Evolutionary conservation across 306 rosid genomes (phyloP), one percentile per base, ranked within the genome.

Genomic region (Sphenostylis stenocarpa): DNA sequence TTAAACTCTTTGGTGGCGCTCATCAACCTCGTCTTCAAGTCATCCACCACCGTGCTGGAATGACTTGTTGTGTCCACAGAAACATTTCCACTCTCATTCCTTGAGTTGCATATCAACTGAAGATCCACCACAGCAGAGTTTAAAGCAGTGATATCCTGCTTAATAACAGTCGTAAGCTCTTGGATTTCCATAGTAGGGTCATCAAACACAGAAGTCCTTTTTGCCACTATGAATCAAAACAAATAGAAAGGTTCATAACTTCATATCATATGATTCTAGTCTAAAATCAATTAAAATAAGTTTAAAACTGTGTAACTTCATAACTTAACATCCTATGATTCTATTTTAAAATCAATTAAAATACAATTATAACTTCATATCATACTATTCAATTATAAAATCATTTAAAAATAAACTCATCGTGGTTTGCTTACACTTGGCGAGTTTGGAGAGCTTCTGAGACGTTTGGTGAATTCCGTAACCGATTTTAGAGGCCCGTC

Each of bases 111-210:
- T 16, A 84, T 69, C 19, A 89, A 81, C 90, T 96, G 97, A 86
- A 96, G 96, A 84, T 92, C 97, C 29, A 96, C 96, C 36, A 96
- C 96, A 4, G 97, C 96, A 48, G 98, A 92, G 82, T 96, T 96
- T 75, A 96, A 82, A 4, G 99, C 93, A 43, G 96, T 92, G 70
- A 96, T 92, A 80, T 96, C 99, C 68, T 96, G 97, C 87, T 96
- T 96, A 26, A 96, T 92, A 34, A 92, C 91, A 48, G 90, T 80
- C 4, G 98, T 96, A 52, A 92, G 84, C 89, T 92, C 98, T 84
- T 96, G 98, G 77, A 96, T 92, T 80, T 96, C 98, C 94, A 85
- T 88, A 0, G 93, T 89, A 6, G 94, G 98, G 64, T 96, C 99
- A 76, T 91, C 98, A 61, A 96, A 96, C 76, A 91, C 94, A 43